Evolutionary conservation across 169 alveolate genomes (phyloP), one percentile per base, ranked within the genome.

Genomic region (Plasmodium blacklocki): DNA sequence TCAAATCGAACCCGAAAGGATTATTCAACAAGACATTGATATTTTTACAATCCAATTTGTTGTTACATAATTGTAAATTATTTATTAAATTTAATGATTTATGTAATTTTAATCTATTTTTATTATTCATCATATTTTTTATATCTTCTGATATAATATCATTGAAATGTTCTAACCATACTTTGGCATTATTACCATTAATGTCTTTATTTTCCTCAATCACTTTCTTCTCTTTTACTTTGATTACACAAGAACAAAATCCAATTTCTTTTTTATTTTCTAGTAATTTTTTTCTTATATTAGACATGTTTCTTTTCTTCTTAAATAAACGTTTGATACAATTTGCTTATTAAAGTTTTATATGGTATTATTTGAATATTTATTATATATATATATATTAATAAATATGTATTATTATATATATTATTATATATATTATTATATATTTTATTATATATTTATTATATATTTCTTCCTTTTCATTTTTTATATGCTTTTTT

Each of bases 91-190:
- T 74, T 26, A 64, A 32, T 19, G 21, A 56, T 26, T 78, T 78
- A 26, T n/a, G 32, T 49, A 29, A 58, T 52, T 72, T 11, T 49
- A 73, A 3, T n/a, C 47, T 66, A 14, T 56, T 56, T 14, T 56
- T 21, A 56, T 12, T 56, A 6, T 56, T 56, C 7, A 56, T 56
- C 21, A 56, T 18, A 56, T 18, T 21, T 32, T 72, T 76, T 15
- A 74, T 43, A 4, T 88, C 92, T 29, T 74, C 89, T 73, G 56
- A 19, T 23, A 73, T 89, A 26, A 71, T 39, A 62, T 87, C 78
- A 45, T 59, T 87, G 18, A 74, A 71, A 6, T 70, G 29, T 64
- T 78, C 88, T 11, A 86, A 43, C 92, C 91, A 76, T 45, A 11
- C 59, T 71, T 72, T 75, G 32, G 74, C 49, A 7, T 68, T 64